Conservation (phyloP, 257 asterid genomes). For the Solanum ossicruentum region DNA sequence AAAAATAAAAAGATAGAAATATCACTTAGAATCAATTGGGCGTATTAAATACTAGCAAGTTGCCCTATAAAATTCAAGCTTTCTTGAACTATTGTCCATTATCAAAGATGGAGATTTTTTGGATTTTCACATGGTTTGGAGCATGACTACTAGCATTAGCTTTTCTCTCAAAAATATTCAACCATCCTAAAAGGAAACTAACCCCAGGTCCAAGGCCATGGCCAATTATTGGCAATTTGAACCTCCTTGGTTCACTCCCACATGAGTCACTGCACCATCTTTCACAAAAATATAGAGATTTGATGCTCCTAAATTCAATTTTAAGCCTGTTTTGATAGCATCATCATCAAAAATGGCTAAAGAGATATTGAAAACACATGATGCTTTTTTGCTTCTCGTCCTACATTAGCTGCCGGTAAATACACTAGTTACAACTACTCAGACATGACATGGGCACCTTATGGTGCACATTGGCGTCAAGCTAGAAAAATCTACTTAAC, state of each 20-base stretch:
- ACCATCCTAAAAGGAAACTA: neutral
- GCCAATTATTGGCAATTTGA: neutral
- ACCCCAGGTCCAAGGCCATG: neutral
- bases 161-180: neutral
- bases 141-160: neutral
- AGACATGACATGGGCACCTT: neutral
- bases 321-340: neutral
- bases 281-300: neutral
- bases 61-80: no score
- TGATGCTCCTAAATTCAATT: neutral
- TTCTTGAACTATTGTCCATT: neutral
- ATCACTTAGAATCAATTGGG: no score
- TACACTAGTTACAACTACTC: neutral
- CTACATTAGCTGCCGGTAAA: neutral
- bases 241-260: neutral
- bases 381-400: neutral
- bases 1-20: no score
- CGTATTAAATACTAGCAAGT: no score
- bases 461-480: neutral
- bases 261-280: neutral
- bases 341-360: neutral
- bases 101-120: neutral
- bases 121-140: neutral
- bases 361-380: neutral
- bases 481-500: neutral